Conservation (phyloP, 192 early-diverging fungal species). For the Podila epigama region DNA sequence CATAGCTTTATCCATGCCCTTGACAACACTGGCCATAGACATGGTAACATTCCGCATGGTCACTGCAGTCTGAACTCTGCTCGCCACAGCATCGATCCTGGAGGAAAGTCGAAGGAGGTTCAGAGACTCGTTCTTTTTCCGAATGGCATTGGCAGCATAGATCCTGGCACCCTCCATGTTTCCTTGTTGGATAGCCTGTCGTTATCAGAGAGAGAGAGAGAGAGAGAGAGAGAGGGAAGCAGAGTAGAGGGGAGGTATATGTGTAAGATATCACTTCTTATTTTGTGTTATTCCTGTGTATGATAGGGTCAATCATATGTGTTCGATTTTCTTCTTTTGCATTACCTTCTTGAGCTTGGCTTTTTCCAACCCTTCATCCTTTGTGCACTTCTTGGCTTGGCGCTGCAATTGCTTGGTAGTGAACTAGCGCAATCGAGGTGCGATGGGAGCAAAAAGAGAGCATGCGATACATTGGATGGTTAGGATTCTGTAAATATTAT, state of each 20-base stretch:
- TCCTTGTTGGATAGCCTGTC: slow-evolving; percentile 88
- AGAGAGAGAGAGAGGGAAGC: no score
- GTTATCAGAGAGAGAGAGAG: neutral
- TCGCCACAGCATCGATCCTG: slow-evolving; percentile 91
- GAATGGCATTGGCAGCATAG: slow-evolving; percentile 94
- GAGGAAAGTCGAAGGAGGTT: slow-evolving; percentile 89
- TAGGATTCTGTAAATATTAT: neutral
- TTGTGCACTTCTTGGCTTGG: slow-evolving; percentile 84
- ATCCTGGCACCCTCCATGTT: slow-evolving; percentile 94
- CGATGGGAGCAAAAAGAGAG: neutral
- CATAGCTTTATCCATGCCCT: slow-evolving; percentile 95
- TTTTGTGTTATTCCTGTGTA: no score
- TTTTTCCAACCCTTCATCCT: slow-evolving; percentile 85
- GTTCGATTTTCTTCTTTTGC: neutral
- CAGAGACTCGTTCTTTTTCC: slow-evolving; percentile 95
- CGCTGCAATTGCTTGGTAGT: slow-evolving; percentile 89
- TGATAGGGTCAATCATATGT: no score
- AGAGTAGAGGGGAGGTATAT: no score
- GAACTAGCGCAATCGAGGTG: slow-evolving; percentile 67
- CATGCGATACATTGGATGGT: neutral
- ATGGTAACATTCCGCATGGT: slow-evolving; percentile 86
- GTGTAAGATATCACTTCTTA: no score
- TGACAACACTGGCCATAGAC: slow-evolving; percentile 89
- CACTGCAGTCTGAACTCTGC: slow-evolving; percentile 91
- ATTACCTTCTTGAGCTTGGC: slow-evolving; percentile 88